These are phyloP conservation scores for Avena eriantha DNA, from an alignment of 176 grass and related monocot species.

Conservation along the genomic window DNA sequence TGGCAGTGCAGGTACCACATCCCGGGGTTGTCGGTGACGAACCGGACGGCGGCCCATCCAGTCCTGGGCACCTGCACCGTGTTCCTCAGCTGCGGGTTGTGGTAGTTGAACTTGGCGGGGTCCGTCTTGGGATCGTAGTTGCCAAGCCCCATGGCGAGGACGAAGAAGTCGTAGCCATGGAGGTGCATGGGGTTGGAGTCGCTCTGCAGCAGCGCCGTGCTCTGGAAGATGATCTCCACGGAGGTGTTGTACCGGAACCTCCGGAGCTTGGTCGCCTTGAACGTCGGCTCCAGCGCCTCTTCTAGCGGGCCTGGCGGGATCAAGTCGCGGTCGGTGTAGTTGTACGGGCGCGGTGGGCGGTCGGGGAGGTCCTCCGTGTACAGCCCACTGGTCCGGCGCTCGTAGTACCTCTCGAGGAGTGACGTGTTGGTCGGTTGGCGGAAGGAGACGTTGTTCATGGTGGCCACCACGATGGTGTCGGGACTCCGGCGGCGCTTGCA, in stretches of 20 bases:
- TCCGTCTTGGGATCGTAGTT: conserved; percentile 63
- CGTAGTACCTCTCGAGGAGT: conserved; percentile 57
- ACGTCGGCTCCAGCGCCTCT: conserved; percentile 29
- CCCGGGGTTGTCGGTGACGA: conserved; percentile 23
- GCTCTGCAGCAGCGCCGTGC: conserved; percentile 17
- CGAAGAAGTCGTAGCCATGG: conserved; percentile 44
- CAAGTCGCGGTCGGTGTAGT: conserved; percentile 44
- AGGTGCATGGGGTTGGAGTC: conserved; percentile 81
- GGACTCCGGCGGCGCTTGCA: background rate
- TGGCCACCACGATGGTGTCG: conserved; percentile 50
- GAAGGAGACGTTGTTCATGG: conserved; percentile 75
- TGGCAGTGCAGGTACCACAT: conserved; percentile 23
- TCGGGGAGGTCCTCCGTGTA: conserved; percentile 48
- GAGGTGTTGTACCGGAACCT: conserved; percentile 48
- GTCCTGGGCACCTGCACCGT: conserved; percentile 23
- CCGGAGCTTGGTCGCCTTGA: conserved; percentile 50
- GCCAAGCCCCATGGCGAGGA: background rate
- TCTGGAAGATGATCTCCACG: conserved; percentile 39
- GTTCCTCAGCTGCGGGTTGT: conserved; percentile 12
- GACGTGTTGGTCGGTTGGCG: conserved; percentile 23
- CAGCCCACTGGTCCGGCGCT: background rate
- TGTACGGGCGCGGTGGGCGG: conserved; percentile 47
- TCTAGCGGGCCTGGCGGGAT: conserved; percentile 1
- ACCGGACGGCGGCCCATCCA: conserved; percentile 5
- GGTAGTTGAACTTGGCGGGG: conserved; percentile 54